phyloP scores from a whole-genome alignment of 768 basidiomycete genomes.

The Mycena alexandri region DNA sequence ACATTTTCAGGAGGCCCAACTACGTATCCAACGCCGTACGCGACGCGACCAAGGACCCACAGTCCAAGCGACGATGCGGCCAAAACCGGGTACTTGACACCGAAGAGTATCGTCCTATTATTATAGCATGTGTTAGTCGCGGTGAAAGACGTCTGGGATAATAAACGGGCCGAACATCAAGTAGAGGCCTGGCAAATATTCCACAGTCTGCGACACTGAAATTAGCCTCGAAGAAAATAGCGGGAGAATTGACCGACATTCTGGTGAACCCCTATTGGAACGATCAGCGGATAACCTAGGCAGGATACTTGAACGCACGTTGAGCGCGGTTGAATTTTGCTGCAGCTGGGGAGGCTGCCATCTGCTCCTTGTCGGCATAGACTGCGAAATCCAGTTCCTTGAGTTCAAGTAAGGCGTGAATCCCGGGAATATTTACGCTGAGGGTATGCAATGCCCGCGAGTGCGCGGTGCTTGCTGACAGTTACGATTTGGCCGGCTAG shows the following conservation, averaged over 20 bases:
- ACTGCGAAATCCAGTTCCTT: neutral
- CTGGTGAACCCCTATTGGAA: neutral
- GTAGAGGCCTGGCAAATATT: constrained; percentile 11
- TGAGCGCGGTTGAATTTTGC: constrained; percentile 49
- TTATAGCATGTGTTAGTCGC: neutral
- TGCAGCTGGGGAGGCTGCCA: constrained; percentile 42
- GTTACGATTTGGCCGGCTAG: constrained; percentile 41
- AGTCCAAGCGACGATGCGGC: constrained; percentile 47
- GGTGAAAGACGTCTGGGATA: neutral
- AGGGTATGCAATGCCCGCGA: constrained; percentile 46
- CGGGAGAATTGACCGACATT: neutral
- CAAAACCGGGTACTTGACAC: constrained; percentile 53
- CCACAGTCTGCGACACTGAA: constrained; percentile 7
- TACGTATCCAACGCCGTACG: neutral
- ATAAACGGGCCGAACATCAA: constrained; percentile 13
- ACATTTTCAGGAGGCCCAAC: neutral
- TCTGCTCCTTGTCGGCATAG: constrained; percentile 51
- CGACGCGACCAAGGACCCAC: neutral
- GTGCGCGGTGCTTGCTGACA: constrained; percentile 42
- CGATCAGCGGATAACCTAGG: constrained; percentile 44
- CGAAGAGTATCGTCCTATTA: constrained; percentile 55
- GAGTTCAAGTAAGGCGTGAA: no score
- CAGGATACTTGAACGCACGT: constrained; percentile 32
- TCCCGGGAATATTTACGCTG: constrained; percentile 18
- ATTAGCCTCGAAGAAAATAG: no score